Evolutionary conservation across 768 basidiomycete genomes (phyloP), one percentile per base, ranked within the genome.

Genomic region (Pisolithus microcarpus): DNA sequence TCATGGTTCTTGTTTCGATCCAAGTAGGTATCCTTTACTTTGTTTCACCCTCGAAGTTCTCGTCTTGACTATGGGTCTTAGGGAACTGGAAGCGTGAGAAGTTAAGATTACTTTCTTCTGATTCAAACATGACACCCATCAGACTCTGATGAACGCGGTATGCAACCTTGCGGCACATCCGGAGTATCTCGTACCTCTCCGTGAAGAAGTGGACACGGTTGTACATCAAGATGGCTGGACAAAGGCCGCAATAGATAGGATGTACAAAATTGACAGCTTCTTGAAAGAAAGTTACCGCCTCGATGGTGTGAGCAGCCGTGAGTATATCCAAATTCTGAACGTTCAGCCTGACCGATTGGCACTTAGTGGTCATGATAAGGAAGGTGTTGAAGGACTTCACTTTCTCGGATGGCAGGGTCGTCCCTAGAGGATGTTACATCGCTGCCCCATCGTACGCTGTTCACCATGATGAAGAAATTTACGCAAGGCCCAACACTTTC

Each of bases 231-330:
- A 68, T 7, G 65, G 52, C 46, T 68, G 61, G 57, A 53, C 48
- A 1, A 63, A 61, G 43, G 46, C 40, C 2, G 51, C 54, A 4
- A 51, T 68, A 37, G 56, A 46, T 30, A 59, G 61, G 21, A 58
- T 69, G 58, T 60, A 56, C 58, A 68, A 66, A 56, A 49, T 71
- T 7, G 70, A 73, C 47, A 73, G 69, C 51, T 72, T 75, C 53
- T 42, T 74, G 43, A 67, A 62, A 46, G 72, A 72, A 43, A 59
- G 58, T 7, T 54, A 63, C 43, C 65, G 70, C 2, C 46, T 60
- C 6, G 61, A 66, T 15, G 62, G 65, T 1, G 34, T 63, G 30
- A 60, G 44, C 19, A 44, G 49, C 4, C 26, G 65, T 65, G 48
- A 30, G 46, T 46, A 21, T 15, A 31, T 40, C 26, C 26, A 5